Base-by-base conservation (phyloP, 2,329 filamentous ascomycete genomes). In the Fusarium tricinctum region DNA sequence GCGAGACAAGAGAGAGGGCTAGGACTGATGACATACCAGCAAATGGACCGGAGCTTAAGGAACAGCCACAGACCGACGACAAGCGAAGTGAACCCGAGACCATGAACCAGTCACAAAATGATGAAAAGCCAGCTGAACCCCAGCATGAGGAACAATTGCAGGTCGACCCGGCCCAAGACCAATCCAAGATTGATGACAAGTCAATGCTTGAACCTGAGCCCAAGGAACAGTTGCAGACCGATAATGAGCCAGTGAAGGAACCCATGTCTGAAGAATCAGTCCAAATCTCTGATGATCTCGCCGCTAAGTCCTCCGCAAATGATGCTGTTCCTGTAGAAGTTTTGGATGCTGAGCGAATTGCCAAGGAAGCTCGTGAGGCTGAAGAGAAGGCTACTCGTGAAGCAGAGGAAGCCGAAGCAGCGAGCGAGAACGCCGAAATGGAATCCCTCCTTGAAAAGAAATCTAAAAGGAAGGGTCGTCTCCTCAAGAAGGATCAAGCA, bases 361-460 rank as follows among this genome's bases (percentile, higher is more conserved):
- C 48, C 12, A 68, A 59, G 22, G 69, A 42, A 47, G 38, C 49
- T 14, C 51, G 48, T 20, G 47, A 72, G 55, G 63, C 64, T 1
- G 64, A 70, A 35, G 68, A 74, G 20, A 56, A 63, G 44, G 68
- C 73, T 38, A 58, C 67, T 10, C 63, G 56, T 12, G 72, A 75
- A 28, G 73, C 68, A 14, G 74, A 68, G n/a, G 63, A 70, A 6
- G 54, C 54, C 15, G 60, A 73, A 28, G 61, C 53, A 28, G 73
- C 65, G 10, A 66, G 46, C 20, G 73, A 78, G 52, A 73, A 75
- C 38, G 63, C 71, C 38, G 78, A 82, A 49, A 73, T 81, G 4
- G 77, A 73, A n/a, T 62, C 72, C 5, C 74, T 82, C 10, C 81
- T 80, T 46, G 78, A 79, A 40, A 85, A 84, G 72, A 85, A 66